Percentiles rank a stretch among this genome's conserved stretches.
phyloP scores from a whole-genome alignment of 176 grass and related monocot species.

The Phoenix dactylifera region DNA sequence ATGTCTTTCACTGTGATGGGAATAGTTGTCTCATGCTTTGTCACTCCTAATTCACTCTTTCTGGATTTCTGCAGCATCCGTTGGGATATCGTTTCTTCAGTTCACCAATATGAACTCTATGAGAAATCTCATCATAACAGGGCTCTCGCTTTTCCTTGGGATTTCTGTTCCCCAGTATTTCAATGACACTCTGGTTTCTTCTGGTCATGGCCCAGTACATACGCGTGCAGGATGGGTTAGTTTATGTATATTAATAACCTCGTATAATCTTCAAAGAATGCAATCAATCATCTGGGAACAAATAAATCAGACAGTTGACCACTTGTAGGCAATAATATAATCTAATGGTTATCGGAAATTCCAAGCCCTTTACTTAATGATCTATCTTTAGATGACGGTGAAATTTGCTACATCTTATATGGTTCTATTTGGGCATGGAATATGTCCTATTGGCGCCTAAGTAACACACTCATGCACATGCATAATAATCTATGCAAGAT shows the following conservation, averaged over 20 bases:
- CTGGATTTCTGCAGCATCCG: conserved; percentile 34
- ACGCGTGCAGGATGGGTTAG: conserved; percentile 43
- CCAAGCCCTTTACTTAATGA: too few relatives aligned
- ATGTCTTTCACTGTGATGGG: conserved; percentile 6
- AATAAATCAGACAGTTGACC: neutral
- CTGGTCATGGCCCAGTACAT: conserved; percentile 39
- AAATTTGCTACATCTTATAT: too few relatives aligned
- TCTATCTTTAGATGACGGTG: too few relatives aligned
- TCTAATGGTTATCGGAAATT: too few relatives aligned
- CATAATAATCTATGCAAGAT: too few relatives aligned
- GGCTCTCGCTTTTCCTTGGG: conserved; percentile 47
- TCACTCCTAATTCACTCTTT: neutral
- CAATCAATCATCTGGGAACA: neutral
- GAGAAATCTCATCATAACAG: conserved; percentile 42
- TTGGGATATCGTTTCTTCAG: conserved; percentile 51
- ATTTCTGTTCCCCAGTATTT: conserved; percentile 52
- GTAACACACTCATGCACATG: too few relatives aligned
- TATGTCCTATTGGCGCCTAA: too few relatives aligned
- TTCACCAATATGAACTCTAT: conserved; percentile 57
- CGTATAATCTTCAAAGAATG: neutral
- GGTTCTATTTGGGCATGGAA: too few relatives aligned
- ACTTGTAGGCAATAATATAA: too few relatives aligned
- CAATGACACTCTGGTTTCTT: conserved; percentile 33
- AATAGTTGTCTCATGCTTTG: neutral
- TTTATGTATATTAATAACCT: neutral